phyloP scores from a whole-genome alignment of 805 yeast species.

The Lachancea meyersii region DNA sequence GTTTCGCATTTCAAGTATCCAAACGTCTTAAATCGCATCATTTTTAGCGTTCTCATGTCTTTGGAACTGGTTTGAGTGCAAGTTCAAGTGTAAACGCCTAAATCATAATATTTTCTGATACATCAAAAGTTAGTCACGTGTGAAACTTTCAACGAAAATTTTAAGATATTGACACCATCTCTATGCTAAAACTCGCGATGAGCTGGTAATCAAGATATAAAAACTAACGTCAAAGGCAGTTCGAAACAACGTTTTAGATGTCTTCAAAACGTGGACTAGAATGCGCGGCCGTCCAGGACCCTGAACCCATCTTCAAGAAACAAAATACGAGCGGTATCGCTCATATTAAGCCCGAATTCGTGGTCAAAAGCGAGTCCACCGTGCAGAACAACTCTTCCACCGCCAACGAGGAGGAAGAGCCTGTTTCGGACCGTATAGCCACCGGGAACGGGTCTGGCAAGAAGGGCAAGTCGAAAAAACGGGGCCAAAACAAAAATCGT shows the following conservation, averaged over 20 bases:
- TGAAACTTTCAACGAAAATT: background rate
- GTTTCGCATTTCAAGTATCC: too few species aligned
- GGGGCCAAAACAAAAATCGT: slow-evolving; percentile 83
- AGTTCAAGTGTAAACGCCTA: too few species aligned
- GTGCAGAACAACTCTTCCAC: background rate
- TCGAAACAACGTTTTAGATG: background rate
- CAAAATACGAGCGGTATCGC: slow-evolving; percentile 58
- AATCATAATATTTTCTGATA: too few species aligned
- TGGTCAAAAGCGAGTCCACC: slow-evolving; percentile 36
- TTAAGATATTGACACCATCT: background rate
- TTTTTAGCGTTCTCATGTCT: too few species aligned
- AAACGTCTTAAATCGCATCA: too few species aligned
- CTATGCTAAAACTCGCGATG: too few species aligned
- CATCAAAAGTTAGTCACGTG: background rate
- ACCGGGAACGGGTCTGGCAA: slow-evolving; percentile 40
- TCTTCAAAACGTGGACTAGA: slow-evolving; percentile 7
- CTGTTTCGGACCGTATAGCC: slow-evolving; percentile 35
- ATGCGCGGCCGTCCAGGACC: slow-evolving; percentile 5
- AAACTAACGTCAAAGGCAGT: background rate
- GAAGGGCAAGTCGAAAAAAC: slow-evolving; percentile 42
- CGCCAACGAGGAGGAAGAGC: slow-evolving; percentile 39
- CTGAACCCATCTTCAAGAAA: slow-evolving; percentile 14
- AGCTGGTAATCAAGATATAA: too few species aligned
- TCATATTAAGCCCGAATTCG: slow-evolving; percentile 64
- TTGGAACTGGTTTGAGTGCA: too few species aligned